A percentile compares a stretch with the other conserved stretches of the same genome.
Conservation (phyloP, 441 rosid genomes). For the Populus hybrid region DNA sequence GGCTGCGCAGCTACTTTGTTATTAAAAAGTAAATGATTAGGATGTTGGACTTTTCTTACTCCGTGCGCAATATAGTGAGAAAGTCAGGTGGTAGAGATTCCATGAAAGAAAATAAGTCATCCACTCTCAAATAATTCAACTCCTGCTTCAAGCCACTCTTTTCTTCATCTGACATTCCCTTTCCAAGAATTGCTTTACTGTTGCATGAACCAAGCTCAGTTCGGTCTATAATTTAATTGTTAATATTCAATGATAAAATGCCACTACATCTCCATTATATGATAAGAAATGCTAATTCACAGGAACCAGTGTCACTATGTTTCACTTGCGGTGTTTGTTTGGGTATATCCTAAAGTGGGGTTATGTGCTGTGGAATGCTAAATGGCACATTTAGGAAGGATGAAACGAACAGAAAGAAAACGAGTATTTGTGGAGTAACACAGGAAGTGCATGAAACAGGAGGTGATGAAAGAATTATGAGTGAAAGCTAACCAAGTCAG, state of each 20-base stretch:
- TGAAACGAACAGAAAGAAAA: background rate
- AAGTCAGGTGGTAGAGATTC: constrained; percentile 84
- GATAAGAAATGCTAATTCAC: background rate
- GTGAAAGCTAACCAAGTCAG: background rate
- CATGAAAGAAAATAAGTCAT: constrained; percentile 80
- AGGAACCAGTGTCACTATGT: background rate
- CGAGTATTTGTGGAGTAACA: background rate
- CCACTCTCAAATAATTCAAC: constrained; percentile 58
- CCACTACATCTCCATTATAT: background rate
- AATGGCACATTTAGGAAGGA: background rate
- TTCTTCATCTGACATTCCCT: constrained; percentile 66
- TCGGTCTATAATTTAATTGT: constrained; percentile 4
- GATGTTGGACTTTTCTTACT: constrained; percentile 39
- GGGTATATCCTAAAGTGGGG: background rate
- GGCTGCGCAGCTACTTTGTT: background rate
- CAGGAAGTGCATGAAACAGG: background rate
- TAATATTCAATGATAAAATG: background rate
- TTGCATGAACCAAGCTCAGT: constrained; percentile 13
- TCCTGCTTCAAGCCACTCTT: constrained; percentile 60
- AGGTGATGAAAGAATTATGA: background rate
- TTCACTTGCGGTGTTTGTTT: background rate
- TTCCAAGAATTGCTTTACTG: constrained; percentile 72
- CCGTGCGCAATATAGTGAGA: constrained; percentile 60
- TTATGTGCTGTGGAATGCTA: background rate
- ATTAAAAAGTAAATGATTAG: background rate